Evolutionary conservation across 805 yeast genomes (phyloP), one percentile per base, ranked within the genome.

Genomic region (Yarrowia bubula): DNA sequence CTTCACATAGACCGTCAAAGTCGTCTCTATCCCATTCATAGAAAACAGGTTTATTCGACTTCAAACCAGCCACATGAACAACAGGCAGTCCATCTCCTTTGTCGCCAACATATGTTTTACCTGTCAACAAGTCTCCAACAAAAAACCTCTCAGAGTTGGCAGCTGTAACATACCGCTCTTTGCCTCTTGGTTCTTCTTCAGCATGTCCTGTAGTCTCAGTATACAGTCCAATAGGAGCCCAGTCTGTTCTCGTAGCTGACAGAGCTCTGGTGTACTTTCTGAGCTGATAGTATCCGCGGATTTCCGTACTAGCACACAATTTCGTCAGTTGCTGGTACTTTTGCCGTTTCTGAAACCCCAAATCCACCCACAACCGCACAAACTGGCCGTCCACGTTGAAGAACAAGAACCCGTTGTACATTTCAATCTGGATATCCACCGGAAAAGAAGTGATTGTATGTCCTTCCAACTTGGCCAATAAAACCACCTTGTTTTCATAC

Each of bases 211-310:
- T 35, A 11, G 55, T 48, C 31, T 33, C 55, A 3, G 55, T 48
- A 14, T 48, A 48, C 22, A 48, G 10, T 3, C 55, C 55, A 4
- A 48, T 48, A 18, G 55, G 55, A 8, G 55, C 32, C 55, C 55
- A 48, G n/a, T 48, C 55, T 0, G 55, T 48, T 18, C 55, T 31
- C 4, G 55, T 48, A 8, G 55, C 55, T 17, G 41, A 33, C 41
- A 48, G 41, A 8, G 55, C 55, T 13, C 55, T 15, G 2, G 55
- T 48, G 41, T 48, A 48, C 55, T 48, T 48, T 48, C 39, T 48
- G 28, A n/a, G 41, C 31, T 17, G 41, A 31, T 48, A 48, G n/a
- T 11, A 33, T 9, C 55, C 55, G 14, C 55, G 7, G 11, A 48
- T 18, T 18, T 35, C 55, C 1, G 55, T 33, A 35, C 41, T 13